phyloP scores from a whole-genome alignment of 208 protist species.

The Strigomonas culicis region DNA sequence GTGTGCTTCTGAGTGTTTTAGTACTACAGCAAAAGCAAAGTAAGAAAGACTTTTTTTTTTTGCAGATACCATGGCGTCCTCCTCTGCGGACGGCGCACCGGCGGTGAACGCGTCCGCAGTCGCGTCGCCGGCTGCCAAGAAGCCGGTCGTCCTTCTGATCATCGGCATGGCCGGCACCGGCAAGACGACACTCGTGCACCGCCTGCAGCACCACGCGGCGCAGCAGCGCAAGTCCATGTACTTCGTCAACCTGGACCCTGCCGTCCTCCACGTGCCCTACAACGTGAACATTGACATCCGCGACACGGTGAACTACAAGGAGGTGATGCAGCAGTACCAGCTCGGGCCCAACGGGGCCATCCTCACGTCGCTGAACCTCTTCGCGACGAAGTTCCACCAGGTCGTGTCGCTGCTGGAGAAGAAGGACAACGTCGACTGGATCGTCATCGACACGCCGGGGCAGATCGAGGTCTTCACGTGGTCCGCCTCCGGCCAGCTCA shows the following conservation, averaged over 20 bases:
- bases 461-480: slow-evolving; percentile 99
- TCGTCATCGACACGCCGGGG: slow-evolving; percentile 98
- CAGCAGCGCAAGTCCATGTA: slow-evolving; percentile 83
- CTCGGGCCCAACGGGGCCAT: slow-evolving; percentile 99
- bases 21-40: background rate
- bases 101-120: no score
- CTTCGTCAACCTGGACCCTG: slow-evolving; percentile 99
- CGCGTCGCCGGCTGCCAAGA: background rate
- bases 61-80: no score
- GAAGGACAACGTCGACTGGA: slow-evolving; percentile 85
- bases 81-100: no score
- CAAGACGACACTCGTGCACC: slow-evolving; percentile 98
- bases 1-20: background rate
- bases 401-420: slow-evolving; percentile 91
- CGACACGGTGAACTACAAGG: slow-evolving; percentile 98
- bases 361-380: slow-evolving; percentile 98
- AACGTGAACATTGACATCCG: slow-evolving; percentile 98
- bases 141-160: slow-evolving; percentile 93
- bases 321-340: slow-evolving; percentile 97
- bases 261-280: slow-evolving; percentile 94
- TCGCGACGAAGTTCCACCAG: slow-evolving; percentile 98
- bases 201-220: slow-evolving; percentile 92
- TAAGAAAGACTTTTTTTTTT: slow-evolving; percentile 4
- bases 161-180: slow-evolving; percentile 99
- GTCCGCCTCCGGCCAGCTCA: slow-evolving; percentile 97